A percentile compares a stretch with the other conserved stretches of the same genome.
Conservation (phyloP, 2,329 filamentous ascomycete genomes). For the Cytospora schulzeri region DNA sequence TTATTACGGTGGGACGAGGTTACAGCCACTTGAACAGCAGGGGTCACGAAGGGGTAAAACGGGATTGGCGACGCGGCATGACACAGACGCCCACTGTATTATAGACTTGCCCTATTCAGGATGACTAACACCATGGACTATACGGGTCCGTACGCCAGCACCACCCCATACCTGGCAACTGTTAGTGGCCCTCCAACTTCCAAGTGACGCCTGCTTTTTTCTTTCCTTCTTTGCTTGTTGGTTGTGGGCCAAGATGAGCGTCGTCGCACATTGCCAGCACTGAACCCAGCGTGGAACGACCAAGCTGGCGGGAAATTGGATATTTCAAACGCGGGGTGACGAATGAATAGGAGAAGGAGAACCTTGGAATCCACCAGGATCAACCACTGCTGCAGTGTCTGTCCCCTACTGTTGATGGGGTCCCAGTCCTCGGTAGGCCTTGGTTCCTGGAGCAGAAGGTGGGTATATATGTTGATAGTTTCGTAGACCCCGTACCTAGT, state of each 20-base stretch:
- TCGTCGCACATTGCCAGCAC: background rate
- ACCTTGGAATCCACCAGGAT: background rate
- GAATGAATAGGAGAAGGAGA: background rate
- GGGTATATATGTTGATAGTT: background rate
- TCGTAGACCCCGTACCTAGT: background rate
- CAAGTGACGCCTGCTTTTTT: background rate
- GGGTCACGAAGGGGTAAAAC: background rate
- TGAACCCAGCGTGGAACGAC: background rate
- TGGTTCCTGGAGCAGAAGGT: background rate
- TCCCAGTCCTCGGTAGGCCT: background rate
- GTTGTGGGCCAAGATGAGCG: conserved; percentile 1
- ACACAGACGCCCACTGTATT: background rate
- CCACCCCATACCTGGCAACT: background rate
- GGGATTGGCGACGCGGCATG: background rate
- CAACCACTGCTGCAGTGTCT: too few species aligned
- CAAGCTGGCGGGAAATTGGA: background rate
- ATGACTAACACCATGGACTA: background rate
- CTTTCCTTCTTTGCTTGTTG: background rate
- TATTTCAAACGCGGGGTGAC: conserved; percentile 1
- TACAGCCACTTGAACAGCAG: background rate
- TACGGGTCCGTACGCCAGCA: background rate
- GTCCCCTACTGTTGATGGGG: background rate
- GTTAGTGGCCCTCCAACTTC: background rate
- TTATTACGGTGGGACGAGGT: background rate
- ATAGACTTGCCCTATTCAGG: background rate